Percentiles rank a stretch among this genome's conserved stretches.
These are phyloP conservation scores for Phytophthora europaea DNA, from an alignment of 352 stramenopile species.

Conservation along the genomic window DNA sequence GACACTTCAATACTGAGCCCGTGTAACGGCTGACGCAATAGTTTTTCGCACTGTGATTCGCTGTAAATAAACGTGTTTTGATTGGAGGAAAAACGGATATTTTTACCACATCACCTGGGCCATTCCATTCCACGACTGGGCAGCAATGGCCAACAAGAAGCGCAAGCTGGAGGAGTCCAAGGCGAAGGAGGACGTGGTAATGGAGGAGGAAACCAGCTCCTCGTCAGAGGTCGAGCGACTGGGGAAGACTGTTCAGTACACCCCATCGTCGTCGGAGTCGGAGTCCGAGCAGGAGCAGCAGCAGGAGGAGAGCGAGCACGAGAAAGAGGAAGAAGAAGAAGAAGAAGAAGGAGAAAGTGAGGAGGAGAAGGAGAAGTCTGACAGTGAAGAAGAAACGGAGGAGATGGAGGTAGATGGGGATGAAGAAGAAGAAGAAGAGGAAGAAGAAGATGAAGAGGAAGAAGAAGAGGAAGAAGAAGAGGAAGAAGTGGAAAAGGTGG, in stretches of 20 bases:
- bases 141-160: constrained; percentile 39
- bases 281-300: background rate
- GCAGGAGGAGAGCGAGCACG: background rate
- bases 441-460: background rate
- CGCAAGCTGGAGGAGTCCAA: constrained; percentile 40
- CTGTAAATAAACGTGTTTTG: background rate
- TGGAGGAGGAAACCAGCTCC: constrained; percentile 9
- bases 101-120: background rate
- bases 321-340: background rate
- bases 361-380: background rate
- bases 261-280: background rate
- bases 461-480: background rate
- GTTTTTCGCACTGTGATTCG: background rate
- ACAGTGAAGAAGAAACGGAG: constrained; percentile 6
- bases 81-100: background rate
- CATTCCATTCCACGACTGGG: background rate
- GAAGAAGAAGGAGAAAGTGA: too few relatives aligned
- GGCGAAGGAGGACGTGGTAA: constrained; percentile 1
- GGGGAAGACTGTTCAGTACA: background rate
- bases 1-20: background rate
- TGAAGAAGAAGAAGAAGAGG: background rate
- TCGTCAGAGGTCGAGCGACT: background rate
- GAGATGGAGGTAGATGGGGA: constrained; percentile 1
- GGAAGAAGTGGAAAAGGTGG: background rate
- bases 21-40: constrained; percentile 1